Percentiles rank a stretch among this genome's conserved stretches.
These are phyloP conservation scores for Collybia nuda DNA, from an alignment of 768 basidiomycete species.

Conservation along the genomic window DNA sequence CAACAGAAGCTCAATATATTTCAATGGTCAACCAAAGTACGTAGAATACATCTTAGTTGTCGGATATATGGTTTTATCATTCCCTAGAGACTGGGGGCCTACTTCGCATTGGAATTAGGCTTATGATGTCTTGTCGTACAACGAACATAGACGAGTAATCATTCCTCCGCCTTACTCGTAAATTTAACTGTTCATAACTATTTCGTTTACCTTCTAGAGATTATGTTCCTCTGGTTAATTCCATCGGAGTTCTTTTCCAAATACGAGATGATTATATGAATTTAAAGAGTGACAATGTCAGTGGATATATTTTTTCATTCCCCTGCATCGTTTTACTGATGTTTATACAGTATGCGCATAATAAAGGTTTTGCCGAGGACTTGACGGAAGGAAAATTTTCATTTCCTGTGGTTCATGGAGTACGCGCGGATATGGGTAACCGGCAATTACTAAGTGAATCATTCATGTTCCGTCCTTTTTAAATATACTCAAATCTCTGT, in stretches of 20 bases:
- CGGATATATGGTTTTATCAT: not conserved
- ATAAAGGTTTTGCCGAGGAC: conserved; percentile 92
- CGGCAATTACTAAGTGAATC: conserved; percentile 80
- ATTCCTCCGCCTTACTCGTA: not conserved
- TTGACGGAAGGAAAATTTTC: conserved; percentile 97
- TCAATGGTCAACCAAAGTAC: conserved; percentile 94
- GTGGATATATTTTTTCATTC: conserved; percentile 8
- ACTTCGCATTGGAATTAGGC: conserved; percentile 87
- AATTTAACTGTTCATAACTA: not conserved
- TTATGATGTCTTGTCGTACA: conserved; percentile 92
- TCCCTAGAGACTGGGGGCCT: conserved; percentile 88
- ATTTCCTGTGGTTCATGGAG: conserved; percentile 91
- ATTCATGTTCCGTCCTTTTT: not conserved
- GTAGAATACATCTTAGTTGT: conserved; percentile 6
- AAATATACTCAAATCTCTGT: not conserved
- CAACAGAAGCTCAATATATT: conserved; percentile 92
- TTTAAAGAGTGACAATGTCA: conserved; percentile 80
- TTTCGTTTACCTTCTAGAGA: conserved; percentile 47
- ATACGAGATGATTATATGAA: conserved; percentile 99
- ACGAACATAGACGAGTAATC: conserved; percentile 58
- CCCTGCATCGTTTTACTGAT: not conserved
- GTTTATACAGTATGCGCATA: conserved; percentile 65
- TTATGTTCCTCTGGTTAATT: conserved; percentile 89
- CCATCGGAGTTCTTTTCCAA: conserved; percentile 94
- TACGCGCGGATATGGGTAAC: conserved; percentile 75